Percentiles rank a stretch among this genome's conserved stretches.
Conservation (phyloP, 2,329 filamentous ascomycete genomes). For the Trichoderma koningiopsis region DNA sequence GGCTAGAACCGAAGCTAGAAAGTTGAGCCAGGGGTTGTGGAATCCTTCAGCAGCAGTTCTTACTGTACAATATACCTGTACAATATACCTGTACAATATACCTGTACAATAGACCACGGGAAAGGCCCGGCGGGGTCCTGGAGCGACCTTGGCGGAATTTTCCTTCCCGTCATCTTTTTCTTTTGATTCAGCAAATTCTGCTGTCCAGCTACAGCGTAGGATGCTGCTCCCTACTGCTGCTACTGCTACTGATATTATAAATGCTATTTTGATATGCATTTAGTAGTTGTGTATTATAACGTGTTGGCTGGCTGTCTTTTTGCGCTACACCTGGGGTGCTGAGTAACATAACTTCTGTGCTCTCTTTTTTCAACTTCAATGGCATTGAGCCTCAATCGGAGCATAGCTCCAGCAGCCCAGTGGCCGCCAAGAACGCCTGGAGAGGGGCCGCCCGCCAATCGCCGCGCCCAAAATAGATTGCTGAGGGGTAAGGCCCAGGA, state of each 20-base stretch:
- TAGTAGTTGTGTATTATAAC: too few relatives aligned
- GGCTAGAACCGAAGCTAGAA: background rate
- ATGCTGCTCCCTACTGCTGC: too few relatives aligned
- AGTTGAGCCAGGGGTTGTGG: background rate
- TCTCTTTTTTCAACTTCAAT: background rate
- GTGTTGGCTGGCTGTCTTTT: too few relatives aligned
- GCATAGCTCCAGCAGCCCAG: background rate
- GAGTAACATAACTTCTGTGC: too few relatives aligned
- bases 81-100: too few relatives aligned
- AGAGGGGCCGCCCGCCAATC: conserved; percentile 11
- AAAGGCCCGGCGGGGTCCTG: conserved; percentile 3
- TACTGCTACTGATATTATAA: too few relatives aligned
- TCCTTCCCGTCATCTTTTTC: background rate
- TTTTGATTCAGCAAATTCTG: background rate
- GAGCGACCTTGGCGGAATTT: background rate
- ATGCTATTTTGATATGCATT: too few relatives aligned
- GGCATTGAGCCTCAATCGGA: background rate
- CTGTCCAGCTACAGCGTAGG: too few relatives aligned
- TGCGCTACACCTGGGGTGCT: too few relatives aligned
- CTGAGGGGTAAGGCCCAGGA: conserved; percentile 16
- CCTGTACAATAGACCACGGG: too few relatives aligned
- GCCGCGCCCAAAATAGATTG: conserved; percentile 16
- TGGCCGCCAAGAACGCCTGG: background rate
- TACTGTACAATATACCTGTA: too few relatives aligned
- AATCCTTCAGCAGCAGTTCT: background rate